Evolutionary conservation across 768 basidiomycete species (phyloP).

Genomic region (Kwoniella botswanensis): DNA sequence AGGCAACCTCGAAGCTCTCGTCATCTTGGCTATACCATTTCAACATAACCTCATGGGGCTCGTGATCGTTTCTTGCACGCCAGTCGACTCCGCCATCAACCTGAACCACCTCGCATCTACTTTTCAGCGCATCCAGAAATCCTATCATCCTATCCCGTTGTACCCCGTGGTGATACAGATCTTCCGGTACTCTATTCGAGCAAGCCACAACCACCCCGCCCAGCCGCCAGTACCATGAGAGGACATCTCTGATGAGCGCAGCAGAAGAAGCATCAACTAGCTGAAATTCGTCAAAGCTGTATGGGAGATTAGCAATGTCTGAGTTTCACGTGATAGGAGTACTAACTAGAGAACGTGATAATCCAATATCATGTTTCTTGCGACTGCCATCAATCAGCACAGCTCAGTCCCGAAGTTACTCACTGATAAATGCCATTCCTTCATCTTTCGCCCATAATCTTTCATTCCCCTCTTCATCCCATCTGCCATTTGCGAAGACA

Average conservation of each 20-base stretch:
- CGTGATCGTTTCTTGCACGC: constrained; percentile 49
- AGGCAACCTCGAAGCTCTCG: constrained; percentile 31
- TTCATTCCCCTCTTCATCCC: constrained; percentile 48
- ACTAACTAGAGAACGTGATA: constrained; percentile 55
- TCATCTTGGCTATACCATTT: constrained; percentile 31
- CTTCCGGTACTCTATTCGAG: constrained; percentile 65
- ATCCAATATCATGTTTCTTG: constrained; percentile 55
- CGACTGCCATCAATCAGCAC: constrained; percentile 32
- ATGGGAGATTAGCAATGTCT: constrained; percentile 23
- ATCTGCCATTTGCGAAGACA: constrained; percentile 57
- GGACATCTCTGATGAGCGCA: constrained; percentile 59
- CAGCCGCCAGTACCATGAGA: constrained; percentile 70
- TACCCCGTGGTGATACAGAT: constrained; percentile 67
- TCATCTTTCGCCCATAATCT: constrained; percentile 54
- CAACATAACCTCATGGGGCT: constrained; percentile 3
- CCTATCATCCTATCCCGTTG: constrained; percentile 66
- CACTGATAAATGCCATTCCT: constrained; percentile 56
- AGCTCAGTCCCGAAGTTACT: constrained; percentile 17
- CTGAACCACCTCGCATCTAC: constrained; percentile 63
- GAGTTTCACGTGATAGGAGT: no score
- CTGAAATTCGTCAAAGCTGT: constrained; percentile 67
- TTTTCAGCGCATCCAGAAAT: constrained; percentile 66
- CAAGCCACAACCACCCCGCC: constrained; percentile 65
- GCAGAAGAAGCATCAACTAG: constrained; percentile 69
- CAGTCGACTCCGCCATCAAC: constrained; percentile 64